Evolutionary conservation across 768 basidiomycete genomes (phyloP).

Genomic region (Termitomyces sp.): DNA sequence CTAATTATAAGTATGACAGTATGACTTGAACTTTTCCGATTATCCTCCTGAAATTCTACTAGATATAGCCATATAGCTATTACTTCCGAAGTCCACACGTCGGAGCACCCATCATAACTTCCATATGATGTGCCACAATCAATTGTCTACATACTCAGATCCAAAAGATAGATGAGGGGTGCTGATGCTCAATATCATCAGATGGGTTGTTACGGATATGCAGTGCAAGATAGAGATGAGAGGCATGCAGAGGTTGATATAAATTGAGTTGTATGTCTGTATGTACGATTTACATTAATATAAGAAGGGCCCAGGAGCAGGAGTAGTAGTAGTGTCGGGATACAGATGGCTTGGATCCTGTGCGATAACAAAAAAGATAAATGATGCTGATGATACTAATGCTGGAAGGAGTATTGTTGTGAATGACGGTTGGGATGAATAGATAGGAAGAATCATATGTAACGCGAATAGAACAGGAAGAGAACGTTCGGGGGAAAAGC

Average conservation of each 20-base stretch:
- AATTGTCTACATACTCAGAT: background rate
- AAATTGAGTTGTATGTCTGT: background rate
- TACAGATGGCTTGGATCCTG: slow-evolving; percentile 4
- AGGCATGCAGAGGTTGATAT: background rate
- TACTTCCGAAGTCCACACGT: background rate
- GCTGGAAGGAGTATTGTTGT: background rate
- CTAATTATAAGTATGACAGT: too few species aligned
- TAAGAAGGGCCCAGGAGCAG: background rate
- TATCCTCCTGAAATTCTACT: background rate
- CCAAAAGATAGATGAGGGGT: background rate
- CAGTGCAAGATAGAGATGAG: background rate
- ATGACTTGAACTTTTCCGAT: background rate
- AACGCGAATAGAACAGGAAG: slow-evolving; percentile 1
- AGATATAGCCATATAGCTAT: background rate
- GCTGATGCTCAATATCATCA: background rate
- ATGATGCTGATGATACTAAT: slow-evolving; percentile 12
- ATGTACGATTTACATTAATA: slow-evolving; percentile 15
- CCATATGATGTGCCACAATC: slow-evolving; percentile 9
- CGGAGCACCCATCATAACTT: background rate
- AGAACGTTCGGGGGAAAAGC: slow-evolving; percentile 4
- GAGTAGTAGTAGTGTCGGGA: background rate
- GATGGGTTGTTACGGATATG: background rate
- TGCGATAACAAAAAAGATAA: slow-evolving; percentile 5
- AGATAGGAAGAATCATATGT: background rate
- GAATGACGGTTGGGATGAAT: background rate